phyloP scores from a whole-genome alignment of 2,329 filamentous ascomycete species.

The Chalaropsis thielavioides region DNA sequence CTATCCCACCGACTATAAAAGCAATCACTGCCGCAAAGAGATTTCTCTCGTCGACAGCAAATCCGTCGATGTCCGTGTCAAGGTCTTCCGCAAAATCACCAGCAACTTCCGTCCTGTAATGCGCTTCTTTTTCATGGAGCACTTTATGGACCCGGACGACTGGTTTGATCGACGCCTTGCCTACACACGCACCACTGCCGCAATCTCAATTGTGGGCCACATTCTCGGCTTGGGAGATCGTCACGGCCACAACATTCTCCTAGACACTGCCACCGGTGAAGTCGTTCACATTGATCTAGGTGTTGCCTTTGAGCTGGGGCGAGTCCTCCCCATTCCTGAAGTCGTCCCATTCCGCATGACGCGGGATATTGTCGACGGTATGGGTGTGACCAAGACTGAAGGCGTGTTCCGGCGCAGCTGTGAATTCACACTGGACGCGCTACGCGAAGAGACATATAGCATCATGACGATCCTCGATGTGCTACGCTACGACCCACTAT shows the following conservation, averaged over 20 bases:
- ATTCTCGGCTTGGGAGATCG: constrained; percentile 85
- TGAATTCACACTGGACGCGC: constrained; percentile 87
- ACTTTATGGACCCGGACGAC: constrained; percentile 83
- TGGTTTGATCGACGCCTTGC: constrained; percentile 85
- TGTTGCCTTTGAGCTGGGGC: constrained; percentile 91
- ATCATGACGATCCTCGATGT: constrained; percentile 99
- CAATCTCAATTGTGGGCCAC: constrained; percentile 88
- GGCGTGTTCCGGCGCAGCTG: constrained; percentile 96
- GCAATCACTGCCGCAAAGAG: constrained; percentile 59
- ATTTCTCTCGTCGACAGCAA: constrained; percentile 53
- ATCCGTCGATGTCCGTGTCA: constrained; percentile 36
- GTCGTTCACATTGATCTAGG: constrained; percentile 95
- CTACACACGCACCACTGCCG: constrained; percentile 85
- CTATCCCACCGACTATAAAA: constrained; percentile 69
- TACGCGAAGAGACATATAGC: constrained; percentile 87
- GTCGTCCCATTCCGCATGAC: constrained; percentile 91
- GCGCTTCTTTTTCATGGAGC: constrained; percentile 93
- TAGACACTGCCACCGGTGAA: constrained; percentile 80
- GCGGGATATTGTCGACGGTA: constrained; percentile 87
- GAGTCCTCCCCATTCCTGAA: constrained; percentile 88
- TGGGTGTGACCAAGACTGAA: constrained; percentile 90
- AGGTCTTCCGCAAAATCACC: constrained; percentile 62
- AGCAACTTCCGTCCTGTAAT: constrained; percentile 83
- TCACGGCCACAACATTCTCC: constrained; percentile 90
- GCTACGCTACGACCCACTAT: constrained; percentile 90